A percentile compares a stretch with the other conserved stretches of the same genome.
These are phyloP conservation scores for Rhizophagus sp. DNA, from an alignment of 192 early-diverging fungal genomes.

Conservation along the genomic window DNA sequence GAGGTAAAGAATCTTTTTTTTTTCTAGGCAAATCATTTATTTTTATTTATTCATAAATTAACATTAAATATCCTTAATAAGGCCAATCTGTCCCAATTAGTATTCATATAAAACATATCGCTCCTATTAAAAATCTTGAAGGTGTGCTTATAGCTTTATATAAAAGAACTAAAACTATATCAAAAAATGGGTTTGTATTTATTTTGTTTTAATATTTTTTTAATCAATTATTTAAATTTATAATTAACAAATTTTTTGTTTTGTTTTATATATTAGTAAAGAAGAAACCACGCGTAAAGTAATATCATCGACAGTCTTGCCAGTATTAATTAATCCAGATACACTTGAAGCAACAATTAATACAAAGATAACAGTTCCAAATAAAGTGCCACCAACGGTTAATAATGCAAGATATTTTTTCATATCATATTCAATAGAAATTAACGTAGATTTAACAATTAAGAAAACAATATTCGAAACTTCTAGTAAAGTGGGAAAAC, in stretches of 20 bases:
- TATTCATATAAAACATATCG: slow-evolving; percentile 8
- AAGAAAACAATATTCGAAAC: slow-evolving; percentile 17
- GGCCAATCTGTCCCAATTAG: slow-evolving; percentile 3
- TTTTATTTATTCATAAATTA: neutral
- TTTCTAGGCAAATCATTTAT: neutral
- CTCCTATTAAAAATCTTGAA: slow-evolving; percentile 17
- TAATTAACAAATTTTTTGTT: neutral
- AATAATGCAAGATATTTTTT: neutral
- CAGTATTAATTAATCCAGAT: slow-evolving; percentile 2
- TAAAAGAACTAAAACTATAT: neutral
- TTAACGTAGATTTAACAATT: slow-evolving; percentile 7
- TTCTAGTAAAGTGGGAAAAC: neutral
- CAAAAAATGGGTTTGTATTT: neutral
- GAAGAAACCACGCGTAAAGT: neutral
- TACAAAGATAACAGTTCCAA: slow-evolving; percentile 10
- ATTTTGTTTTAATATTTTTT: too few relatives aligned
- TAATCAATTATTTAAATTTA: neutral
- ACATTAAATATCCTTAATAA: neutral
- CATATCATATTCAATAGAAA: slow-evolving; percentile 7
- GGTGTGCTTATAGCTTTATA: slow-evolving; percentile 5
- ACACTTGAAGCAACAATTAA: slow-evolving; percentile 9
- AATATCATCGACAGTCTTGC: neutral
- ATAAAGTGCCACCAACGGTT: slow-evolving; percentile 7
- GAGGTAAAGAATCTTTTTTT: neutral
- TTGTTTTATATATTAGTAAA: neutral